phyloP scores from a whole-genome alignment of 345 rosid genomes.

The Clausena lansium region DNA sequence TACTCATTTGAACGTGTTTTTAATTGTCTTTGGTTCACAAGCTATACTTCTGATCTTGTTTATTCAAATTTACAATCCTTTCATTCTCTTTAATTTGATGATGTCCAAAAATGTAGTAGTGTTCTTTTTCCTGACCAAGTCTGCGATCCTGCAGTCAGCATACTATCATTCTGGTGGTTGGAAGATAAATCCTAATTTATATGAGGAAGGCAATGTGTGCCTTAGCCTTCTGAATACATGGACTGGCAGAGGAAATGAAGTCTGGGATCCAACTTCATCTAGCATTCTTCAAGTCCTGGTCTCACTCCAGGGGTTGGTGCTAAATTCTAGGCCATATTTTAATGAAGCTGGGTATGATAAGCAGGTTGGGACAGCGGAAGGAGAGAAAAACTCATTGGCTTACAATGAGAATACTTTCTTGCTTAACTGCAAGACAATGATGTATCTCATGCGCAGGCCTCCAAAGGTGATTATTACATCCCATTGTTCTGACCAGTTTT shows the following conservation, averaged over 20 bases:
- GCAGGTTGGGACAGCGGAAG: constrained; percentile 93
- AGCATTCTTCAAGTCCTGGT: constrained; percentile 99
- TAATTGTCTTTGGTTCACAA: not conserved
- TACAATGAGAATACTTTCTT: constrained; percentile 93
- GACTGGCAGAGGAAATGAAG: constrained; percentile 96
- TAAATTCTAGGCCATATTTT: constrained; percentile 95
- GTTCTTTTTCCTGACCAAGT: constrained; percentile 12
- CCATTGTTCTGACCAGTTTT: not conserved
- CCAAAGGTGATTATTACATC: constrained; percentile 62
- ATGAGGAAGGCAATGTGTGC: constrained; percentile 97
- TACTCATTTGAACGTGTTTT: constrained; percentile 5
- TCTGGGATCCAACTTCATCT: constrained; percentile 88
- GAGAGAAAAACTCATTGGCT: constrained; percentile 89
- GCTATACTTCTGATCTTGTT: not conserved
- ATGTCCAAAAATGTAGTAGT: not conserved
- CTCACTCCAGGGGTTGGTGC: constrained; percentile 95
- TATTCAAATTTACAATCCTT: not conserved
- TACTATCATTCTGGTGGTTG: constrained; percentile 98
- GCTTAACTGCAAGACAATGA: constrained; percentile 92
- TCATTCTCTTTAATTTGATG: not conserved
- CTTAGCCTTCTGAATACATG: constrained; percentile 98
- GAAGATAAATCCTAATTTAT: constrained; percentile 92
- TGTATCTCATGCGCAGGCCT: constrained; percentile 83
- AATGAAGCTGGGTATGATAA: constrained; percentile 98
- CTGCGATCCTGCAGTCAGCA: constrained; percentile 63